Base-by-base conservation (phyloP, 176 grass and related monocot species). In the Carex littledalei region DNA sequence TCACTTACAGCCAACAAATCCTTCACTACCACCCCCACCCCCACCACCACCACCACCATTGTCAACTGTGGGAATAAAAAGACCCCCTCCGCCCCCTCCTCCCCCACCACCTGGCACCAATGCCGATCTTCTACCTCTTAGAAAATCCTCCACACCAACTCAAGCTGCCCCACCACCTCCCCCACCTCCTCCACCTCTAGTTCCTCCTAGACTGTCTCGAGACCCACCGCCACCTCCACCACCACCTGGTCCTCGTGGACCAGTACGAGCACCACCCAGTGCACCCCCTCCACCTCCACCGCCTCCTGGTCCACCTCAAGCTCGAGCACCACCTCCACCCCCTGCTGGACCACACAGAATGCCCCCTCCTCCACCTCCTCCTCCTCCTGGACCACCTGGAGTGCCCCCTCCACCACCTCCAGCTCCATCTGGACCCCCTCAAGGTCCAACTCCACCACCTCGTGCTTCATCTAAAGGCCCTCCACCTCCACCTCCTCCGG, bases 381-480 rank as follows among this genome's bases (percentile, higher is more conserved):
- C 50, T 17, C 87, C 63, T 41, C 60, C 84, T 24, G 32, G 55
- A 34, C 60, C 82, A 79, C 34, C 81, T 65, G 81, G 26, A 63
- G 76, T 55, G 24, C 63, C 52, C 7, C 83, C 87, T 24, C 82
- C 63, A 16, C 87, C 84, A 80, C 11, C 50, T 45, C 82, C 47
- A 80, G 26, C 43, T 86, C 45, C 49, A 58, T 59, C 80, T 37
- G 78, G 68, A 86, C 83, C 71, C 61, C 84, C 74, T 87, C 92
- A 85, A 78, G 84, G 84, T 24, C 92, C 92, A 78, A 81, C 91
- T 11, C 91, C 91, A 32, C 94, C 91, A 81, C 88, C 91, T 47
- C 12, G 18, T 9, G 85, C 47, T 31, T 10, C 58, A 62, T 88
- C 81, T 85, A 92, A 88, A 94, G 83, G 58, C 47, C 90, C 90